Evolutionary conservation across 345 rosid genomes (phyloP), one percentile per base, ranked within the genome.

Genomic region (Pistacia vera): DNA sequence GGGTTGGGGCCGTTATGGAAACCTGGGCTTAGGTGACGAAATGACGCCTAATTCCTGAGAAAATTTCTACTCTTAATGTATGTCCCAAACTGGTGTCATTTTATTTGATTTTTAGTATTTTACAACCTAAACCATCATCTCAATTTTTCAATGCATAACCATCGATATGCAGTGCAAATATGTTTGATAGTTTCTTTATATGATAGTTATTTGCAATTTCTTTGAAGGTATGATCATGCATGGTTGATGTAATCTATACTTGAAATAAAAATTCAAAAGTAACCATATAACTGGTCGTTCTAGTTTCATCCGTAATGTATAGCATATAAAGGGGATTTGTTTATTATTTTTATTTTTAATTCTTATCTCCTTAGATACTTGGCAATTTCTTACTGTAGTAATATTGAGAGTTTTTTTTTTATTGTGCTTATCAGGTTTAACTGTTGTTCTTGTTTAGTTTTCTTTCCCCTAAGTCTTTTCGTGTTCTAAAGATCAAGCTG

Each of bases 1-100:
- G 99, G 99, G 99, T 6, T 93, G 99, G 98, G 99, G 99, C 9
- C 82, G 97, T 58, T 93, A 96, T 81, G 99, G 98, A 57, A 96
- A 96, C 86, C 79, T 96, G 89, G 99, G 99, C 79, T 86, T 96
- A 38, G 99, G 99, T 68, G 99, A 96, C 86, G 98, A 80, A 89
- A 73, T 66, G 98, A 96, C 99, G 98, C 68, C 79, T 89, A 79
- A 83, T 93, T 81, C 98, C 99, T 66, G 94, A 87, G 86, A 90
- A 86, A 81, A 97, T 96, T 78, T 76, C 89, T 68, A 75, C 88
- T 62, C 62, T 80, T 71, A 70, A 84, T 80, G 97, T 92, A 92
- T 79, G 96, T 84, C 62, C 73, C 70, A n/a, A 58, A 30, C 73
- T 81, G 69, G 56, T 73, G 8, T 54, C 67, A n/a, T 71, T 41